Evolutionary conservation across 140 eudicot genomes (phyloP), one percentile per base, ranked within the genome.

Genomic region (Flaveria floridana): DNA sequence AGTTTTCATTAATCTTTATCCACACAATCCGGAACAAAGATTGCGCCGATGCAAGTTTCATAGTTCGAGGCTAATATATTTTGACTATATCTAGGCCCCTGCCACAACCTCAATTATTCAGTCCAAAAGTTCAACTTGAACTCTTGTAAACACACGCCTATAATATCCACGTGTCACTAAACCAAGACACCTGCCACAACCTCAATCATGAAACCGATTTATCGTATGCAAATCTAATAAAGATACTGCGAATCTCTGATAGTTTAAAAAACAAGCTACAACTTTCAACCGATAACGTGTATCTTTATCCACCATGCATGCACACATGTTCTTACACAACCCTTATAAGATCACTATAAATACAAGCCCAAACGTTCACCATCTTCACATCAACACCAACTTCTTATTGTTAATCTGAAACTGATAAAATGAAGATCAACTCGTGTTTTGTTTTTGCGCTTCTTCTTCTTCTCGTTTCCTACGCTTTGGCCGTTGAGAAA

Each of bases 391-490:
- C 34, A 51, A 53, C 7, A 79, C 7, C 23, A 64, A 52, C 50
- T 0, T 47, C 19, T 30, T 30, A 3, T 30, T 30, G 37, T 30
- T 30, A 30, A 30, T 30, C 37, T 6, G 23, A 7, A 72, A 15
- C 30, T 47, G 5, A n/a, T 41, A 66, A 79, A 79, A 79, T 79
- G 83, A 79, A 79, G 71, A 79, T 66, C 75, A 79, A 66, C 71
- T 73, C 65, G 37, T 73, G 63, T 68, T 73, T 79, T 8, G 37
- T 66, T 46, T 46, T 73, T 11, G 79, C 83, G 46, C 76, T 81
- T 50, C 52, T 80, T 57, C 56, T 77, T 44, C 62, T 78, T 71
- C 78, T 79, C 20, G 57, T 79, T 34, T 70, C 83, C 21, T 42
- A 18, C 68, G 34, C 83, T 79, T 72, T 72, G 25, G 78, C 79